Percentiles rank a stretch among this genome's conserved stretches.
phyloP scores from a whole-genome alignment of 345 rosid species.

The Hypericum androsaemum region DNA sequence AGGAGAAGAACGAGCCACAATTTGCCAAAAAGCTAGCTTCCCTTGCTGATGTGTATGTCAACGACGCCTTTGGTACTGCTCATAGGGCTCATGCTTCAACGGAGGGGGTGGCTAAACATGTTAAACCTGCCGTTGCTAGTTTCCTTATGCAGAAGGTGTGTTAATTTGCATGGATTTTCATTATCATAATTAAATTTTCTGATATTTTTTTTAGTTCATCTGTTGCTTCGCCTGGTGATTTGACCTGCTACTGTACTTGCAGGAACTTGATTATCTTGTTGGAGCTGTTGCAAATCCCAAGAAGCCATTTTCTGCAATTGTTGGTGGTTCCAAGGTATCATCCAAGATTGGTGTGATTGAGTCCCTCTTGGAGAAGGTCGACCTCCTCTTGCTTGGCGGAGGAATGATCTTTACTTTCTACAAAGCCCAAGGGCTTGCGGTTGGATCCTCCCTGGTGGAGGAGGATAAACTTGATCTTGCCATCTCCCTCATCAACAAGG shows the following conservation, averaged over 20 bases:
- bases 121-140: slow-evolving; percentile 93
- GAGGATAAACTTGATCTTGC: slow-evolving; percentile 90
- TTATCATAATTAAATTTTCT: no score
- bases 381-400: slow-evolving; percentile 82
- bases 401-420: slow-evolving; percentile 98
- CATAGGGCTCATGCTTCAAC: slow-evolving; percentile 96
- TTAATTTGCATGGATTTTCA: background rate
- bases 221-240: no score
- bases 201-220: no score
- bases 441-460: slow-evolving; percentile 90
- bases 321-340: slow-evolving; percentile 94
- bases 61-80: slow-evolving; percentile 91
- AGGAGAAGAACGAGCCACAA: slow-evolving; percentile 92
- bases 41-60: slow-evolving; percentile 71
- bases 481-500: slow-evolving; percentile 71
- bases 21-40: slow-evolving; percentile 90
- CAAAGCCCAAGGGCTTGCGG: slow-evolving; percentile 81
- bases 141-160: slow-evolving; percentile 88
- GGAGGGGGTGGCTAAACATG: slow-evolving; percentile 73
- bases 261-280: slow-evolving; percentile 94
- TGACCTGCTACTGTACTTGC: background rate
- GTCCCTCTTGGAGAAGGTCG: slow-evolving; percentile 74
- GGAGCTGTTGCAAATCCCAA: slow-evolving; percentile 88
- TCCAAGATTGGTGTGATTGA: slow-evolving; percentile 90
- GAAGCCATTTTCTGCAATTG: slow-evolving; percentile 92